Conservation (phyloP, 2,329 filamentous ascomycete species). For the Beauveria sp. region DNA sequence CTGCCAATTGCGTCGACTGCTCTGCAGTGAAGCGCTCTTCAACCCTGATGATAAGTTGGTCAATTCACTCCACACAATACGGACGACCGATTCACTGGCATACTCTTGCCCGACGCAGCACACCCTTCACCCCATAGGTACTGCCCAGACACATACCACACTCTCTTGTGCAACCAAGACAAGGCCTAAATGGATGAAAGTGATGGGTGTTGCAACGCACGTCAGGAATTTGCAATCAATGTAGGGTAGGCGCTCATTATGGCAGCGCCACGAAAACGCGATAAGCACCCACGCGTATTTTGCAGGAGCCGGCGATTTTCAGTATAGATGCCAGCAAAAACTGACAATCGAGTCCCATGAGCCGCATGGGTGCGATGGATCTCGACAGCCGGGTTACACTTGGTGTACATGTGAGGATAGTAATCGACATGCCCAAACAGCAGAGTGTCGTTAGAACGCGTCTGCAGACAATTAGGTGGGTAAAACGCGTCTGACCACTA, state of each 20-base stretch:
- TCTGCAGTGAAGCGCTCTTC: background rate
- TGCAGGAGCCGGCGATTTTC: background rate
- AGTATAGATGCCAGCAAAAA: background rate
- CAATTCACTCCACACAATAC: too few species aligned
- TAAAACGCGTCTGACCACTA: constrained; percentile 14
- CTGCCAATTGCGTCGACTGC: background rate
- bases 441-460: constrained; percentile 23
- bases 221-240: background rate
- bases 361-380: constrained; percentile 21
- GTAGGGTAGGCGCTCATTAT: background rate
- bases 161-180: too few species aligned
- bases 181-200: background rate
- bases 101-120: too few species aligned
- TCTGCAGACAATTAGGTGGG: constrained; percentile 18
- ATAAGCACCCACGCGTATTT: background rate
- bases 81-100: too few species aligned
- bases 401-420: constrained; percentile 23
- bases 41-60: background rate
- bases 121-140: too few species aligned
- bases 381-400: constrained; percentile 27
- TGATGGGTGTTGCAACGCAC: too few species aligned
- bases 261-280: too few species aligned
- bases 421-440: constrained; percentile 27
- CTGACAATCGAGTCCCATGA: background rate
- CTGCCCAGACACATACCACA: too few species aligned